Evolutionary conservation across 1,284 basidiomycete genomes (phyloP).

Genomic region (Trichosporon coremiiforme): DNA sequence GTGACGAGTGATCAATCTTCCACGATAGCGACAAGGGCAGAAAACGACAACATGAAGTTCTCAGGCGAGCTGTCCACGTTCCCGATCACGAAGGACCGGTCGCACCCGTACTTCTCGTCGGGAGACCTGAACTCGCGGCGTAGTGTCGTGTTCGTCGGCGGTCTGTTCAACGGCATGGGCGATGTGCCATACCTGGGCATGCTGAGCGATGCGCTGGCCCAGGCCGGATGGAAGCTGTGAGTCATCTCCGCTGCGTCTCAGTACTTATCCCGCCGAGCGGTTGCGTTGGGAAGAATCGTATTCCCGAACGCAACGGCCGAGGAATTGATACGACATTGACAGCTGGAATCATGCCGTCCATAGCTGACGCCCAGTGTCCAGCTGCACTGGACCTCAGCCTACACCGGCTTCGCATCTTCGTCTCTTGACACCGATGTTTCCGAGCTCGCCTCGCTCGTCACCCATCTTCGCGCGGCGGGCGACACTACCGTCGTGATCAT

Average conservation of each 20-base stretch:
- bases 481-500: conserved; percentile 45
- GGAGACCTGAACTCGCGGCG: conserved; percentile 39
- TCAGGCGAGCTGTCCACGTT: conserved; percentile 19
- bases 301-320: no score
- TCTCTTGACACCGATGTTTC: conserved; percentile 46
- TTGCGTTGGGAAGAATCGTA: no score
- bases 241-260: conserved; percentile 24
- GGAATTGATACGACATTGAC: no score
- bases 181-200: conserved; percentile 44
- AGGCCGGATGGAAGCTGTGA: conserved; percentile 52
- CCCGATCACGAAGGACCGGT: conserved; percentile 18
- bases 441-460: conserved; percentile 48
- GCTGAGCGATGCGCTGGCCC: conserved; percentile 38
- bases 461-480: conserved; percentile 44
- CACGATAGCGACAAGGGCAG: no score
- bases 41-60: neutral
- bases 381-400: conserved; percentile 52
- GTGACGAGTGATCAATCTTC: no score
- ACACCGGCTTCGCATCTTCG: conserved; percentile 48
- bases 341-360: no score
- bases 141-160: conserved; percentile 54
- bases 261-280: no score
- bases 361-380: conserved; percentile 42
- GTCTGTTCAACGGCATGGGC: conserved; percentile 50
- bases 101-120: conserved; percentile 47